A percentile compares a stretch with the other conserved stretches of the same genome.
Evolutionary conservation across 2,329 filamentous ascomycete genomes (phyloP).

Genomic region (Talaromyces albobiverticillius): DNA sequence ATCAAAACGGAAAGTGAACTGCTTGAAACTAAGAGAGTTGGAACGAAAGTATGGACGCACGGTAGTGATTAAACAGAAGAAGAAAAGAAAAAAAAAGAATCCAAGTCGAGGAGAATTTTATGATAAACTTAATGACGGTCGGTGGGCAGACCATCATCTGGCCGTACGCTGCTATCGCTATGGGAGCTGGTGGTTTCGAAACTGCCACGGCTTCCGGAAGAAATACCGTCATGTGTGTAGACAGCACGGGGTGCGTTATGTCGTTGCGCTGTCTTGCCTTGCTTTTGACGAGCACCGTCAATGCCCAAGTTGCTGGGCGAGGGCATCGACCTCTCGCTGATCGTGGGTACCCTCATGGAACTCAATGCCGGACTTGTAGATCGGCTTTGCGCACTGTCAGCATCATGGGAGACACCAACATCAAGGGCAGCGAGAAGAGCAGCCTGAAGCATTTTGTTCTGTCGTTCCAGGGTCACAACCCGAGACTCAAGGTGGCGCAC

Average conservation of each 20-base stretch:
- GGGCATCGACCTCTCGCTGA: slow-evolving; percentile 9
- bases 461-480: slow-evolving; percentile 38
- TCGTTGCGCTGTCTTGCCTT: neutral
- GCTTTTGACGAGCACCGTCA: neutral
- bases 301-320: neutral
- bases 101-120: no score
- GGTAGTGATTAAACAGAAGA: neutral
- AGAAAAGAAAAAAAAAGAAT: neutral
- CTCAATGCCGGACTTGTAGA: slow-evolving; percentile 13
- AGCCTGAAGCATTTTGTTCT: slow-evolving; percentile 43
- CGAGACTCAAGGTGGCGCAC: slow-evolving; percentile 33
- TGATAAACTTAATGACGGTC: no score
- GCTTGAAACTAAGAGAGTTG: neutral
- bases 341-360: slow-evolving; percentile 5
- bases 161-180: slow-evolving; percentile 23
- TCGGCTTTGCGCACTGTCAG: slow-evolving; percentile 25
- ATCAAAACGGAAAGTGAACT: neutral
- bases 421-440: slow-evolving; percentile 40
- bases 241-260: slow-evolving; percentile 3
- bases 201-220: slow-evolving; percentile 24
- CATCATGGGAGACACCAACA: slow-evolving; percentile 31
- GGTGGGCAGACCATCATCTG: slow-evolving; percentile 30
- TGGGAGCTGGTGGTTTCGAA: slow-evolving; percentile 18
- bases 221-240: slow-evolving; percentile 29
- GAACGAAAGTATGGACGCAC: neutral